phyloP scores from a whole-genome alignment of 306 rosid species.

The Sphenostylis stenocarpa region DNA sequence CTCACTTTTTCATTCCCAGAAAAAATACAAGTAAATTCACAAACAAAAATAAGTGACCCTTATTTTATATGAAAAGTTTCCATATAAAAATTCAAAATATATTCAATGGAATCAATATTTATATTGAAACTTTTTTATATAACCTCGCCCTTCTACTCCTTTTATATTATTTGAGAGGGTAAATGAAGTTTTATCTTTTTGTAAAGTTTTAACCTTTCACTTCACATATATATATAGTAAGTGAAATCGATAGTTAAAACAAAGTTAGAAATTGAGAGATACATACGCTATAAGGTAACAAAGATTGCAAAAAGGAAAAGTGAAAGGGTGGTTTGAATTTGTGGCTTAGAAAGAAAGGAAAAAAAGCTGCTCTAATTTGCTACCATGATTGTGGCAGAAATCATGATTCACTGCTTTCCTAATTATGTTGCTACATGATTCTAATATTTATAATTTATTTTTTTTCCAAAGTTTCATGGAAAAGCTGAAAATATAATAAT shows the following conservation, averaged over 20 bases:
- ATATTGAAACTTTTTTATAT: too few species aligned
- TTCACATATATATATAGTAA: too few species aligned
- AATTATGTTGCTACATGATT: background rate
- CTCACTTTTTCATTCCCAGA: conserved; percentile 17
- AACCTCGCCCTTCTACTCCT: too few species aligned
- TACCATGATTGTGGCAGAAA: conserved; percentile 21
- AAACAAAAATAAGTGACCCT: too few species aligned
- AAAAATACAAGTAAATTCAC: too few species aligned
- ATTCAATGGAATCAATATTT: too few species aligned
- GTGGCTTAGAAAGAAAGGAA: conserved; percentile 12
- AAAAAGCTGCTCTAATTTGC: conserved; percentile 17
- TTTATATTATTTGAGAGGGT: too few species aligned
- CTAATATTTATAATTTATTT: background rate
- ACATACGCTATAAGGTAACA: background rate
- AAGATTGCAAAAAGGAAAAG: background rate
- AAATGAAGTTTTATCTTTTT: too few species aligned
- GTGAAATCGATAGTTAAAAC: too few species aligned
- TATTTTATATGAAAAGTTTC: too few species aligned
- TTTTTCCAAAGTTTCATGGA: background rate
- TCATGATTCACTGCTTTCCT: background rate
- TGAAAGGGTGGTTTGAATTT: background rate
- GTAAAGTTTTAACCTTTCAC: too few species aligned
- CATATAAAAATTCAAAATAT: too few species aligned
- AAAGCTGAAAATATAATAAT: background rate
- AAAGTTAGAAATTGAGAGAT: background rate